A percentile compares a stretch with the other conserved stretches of the same genome.
phyloP scores from a whole-genome alignment of 1,284 basidiomycete species.

The Ustilago sp. region DNA sequence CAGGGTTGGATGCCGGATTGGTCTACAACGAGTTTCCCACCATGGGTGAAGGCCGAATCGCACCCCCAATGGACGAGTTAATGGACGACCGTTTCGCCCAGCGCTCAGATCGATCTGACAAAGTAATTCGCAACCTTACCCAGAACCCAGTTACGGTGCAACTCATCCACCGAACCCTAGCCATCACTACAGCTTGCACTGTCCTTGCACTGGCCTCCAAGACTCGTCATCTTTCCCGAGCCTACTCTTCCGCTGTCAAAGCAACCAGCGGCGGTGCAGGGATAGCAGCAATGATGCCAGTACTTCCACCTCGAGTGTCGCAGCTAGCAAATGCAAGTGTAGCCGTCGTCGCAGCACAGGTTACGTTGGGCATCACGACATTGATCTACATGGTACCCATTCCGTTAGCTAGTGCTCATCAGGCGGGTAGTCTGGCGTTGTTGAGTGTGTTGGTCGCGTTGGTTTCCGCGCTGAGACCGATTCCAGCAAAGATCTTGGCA shows the following conservation, averaged over 20 bases:
- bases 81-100: slow-evolving; percentile 74
- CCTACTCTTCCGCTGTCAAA: slow-evolving; percentile 11
- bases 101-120: slow-evolving; percentile 74
- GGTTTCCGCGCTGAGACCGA: slow-evolving; percentile 31
- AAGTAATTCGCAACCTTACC: slow-evolving; percentile 86
- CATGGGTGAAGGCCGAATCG: slow-evolving; percentile 86
- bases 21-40: slow-evolving; percentile 97
- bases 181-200: slow-evolving; percentile 69
- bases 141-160: slow-evolving; percentile 99
- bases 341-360: slow-evolving; percentile 86
- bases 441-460: slow-evolving; percentile 70
- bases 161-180: slow-evolving; percentile 92
- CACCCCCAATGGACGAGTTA: slow-evolving; percentile 86
- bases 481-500: slow-evolving; percentile 18
- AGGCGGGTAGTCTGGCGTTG: slow-evolving; percentile 90
- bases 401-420: slow-evolving; percentile 90
- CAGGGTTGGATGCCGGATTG: slow-evolving; percentile 94
- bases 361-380: slow-evolving; percentile 88
- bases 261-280: not conserved
- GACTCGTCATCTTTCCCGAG: slow-evolving; percentile 74
- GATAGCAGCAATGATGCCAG: slow-evolving; percentile 72
- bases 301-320: slow-evolving; percentile 78
- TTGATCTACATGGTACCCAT: slow-evolving; percentile 93
- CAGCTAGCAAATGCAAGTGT: slow-evolving; percentile 79
- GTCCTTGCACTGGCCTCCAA: slow-evolving; percentile 24